phyloP scores from a whole-genome alignment of 2,329 filamentous ascomycete species.

The Fusarium sp. region DNA sequence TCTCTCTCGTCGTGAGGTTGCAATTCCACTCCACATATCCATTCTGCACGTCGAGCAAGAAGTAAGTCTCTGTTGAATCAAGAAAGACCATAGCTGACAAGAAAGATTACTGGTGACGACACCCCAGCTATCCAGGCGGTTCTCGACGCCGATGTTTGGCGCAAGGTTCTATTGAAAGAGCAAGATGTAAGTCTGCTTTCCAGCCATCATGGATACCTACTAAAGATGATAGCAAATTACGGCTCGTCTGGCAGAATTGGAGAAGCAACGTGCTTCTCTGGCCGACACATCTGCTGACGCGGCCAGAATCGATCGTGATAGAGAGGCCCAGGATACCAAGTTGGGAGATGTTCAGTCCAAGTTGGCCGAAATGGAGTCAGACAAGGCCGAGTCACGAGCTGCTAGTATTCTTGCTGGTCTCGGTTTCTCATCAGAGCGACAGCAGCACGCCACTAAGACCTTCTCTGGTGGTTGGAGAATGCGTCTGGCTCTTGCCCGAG shows the following conservation, averaged over 20 bases:
- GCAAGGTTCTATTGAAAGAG: slow-evolving; percentile 91
- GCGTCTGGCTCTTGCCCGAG: slow-evolving; percentile 92
- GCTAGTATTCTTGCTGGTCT: slow-evolving; percentile 97
- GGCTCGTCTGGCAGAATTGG: slow-evolving; percentile 77
- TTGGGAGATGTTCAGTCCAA: slow-evolving; percentile 92
- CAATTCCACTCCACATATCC: slow-evolving; percentile 96
- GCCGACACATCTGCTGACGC: slow-evolving; percentile 94
- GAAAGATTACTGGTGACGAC: slow-evolving; percentile 89
- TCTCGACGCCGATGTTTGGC: slow-evolving; percentile 96
- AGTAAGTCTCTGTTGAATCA: slow-evolving; percentile 56
- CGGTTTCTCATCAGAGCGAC: slow-evolving; percentile 92
- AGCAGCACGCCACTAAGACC: slow-evolving; percentile 93
- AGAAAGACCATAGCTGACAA: slow-evolving; percentile 14
- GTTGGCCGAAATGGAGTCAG: slow-evolving; percentile 97
- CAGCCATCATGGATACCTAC: background rate
- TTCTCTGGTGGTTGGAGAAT: slow-evolving; percentile 99
- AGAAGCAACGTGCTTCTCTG: slow-evolving; percentile 78
- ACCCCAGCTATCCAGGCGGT: slow-evolving; percentile 95
- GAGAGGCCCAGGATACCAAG: slow-evolving; percentile 89
- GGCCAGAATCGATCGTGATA: slow-evolving; percentile 82
- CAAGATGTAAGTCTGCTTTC: slow-evolving; percentile 71
- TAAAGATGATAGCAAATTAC: slow-evolving; percentile 72
- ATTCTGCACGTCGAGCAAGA: slow-evolving; percentile 99
- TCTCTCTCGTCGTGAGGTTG: slow-evolving; percentile 89
- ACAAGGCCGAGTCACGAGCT: slow-evolving; percentile 95